A percentile compares a stretch with the other conserved stretches of the same genome.
Evolutionary conservation across 768 basidiomycete species (phyloP).

Genomic region (Tricholoma sp.): DNA sequence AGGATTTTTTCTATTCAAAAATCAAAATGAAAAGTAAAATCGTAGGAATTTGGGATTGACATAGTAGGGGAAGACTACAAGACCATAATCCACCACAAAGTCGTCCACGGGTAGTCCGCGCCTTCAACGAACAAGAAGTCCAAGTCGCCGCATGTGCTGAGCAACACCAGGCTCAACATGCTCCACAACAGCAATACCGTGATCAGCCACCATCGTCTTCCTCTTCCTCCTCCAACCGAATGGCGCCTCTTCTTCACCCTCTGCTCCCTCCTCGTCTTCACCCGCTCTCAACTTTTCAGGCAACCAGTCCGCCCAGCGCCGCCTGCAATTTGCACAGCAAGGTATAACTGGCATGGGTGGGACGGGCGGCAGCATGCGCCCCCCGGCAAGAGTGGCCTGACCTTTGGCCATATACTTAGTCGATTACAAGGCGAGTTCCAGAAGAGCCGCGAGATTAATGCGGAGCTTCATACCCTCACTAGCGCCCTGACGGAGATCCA

Average conservation of each 20-base stretch:
- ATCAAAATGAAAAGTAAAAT: constrained; percentile 5
- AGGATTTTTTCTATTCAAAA: no score
- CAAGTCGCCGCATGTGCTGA: constrained; percentile 67
- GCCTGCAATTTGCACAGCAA: constrained; percentile 54
- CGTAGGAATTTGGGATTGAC: constrained; percentile 97
- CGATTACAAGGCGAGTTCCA: constrained; percentile 91
- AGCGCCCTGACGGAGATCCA: constrained; percentile 86
- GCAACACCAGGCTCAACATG: constrained; percentile 46
- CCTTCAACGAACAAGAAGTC: constrained; percentile 82
- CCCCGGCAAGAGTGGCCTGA: constrained; percentile 82
- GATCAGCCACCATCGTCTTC: constrained; percentile 18
- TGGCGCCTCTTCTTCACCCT: not conserved
- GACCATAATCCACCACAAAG: constrained; percentile 97
- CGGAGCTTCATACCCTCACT: constrained; percentile 74
- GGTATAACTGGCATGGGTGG: constrained; percentile 69
- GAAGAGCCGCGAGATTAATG: constrained; percentile 90
- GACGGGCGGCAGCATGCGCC: constrained; percentile 66
- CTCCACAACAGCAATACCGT: constrained; percentile 31
- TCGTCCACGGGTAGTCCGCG: constrained; percentile 87
- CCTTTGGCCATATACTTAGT: constrained; percentile 87
- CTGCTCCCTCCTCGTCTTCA: not conserved
- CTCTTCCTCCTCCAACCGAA: constrained; percentile 7
- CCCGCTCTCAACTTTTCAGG: constrained; percentile 15
- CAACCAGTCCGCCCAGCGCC: constrained; percentile 38
- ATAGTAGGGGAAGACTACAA: constrained; percentile 98